Conservation (phyloP, 768 basidiomycete species). For the Calocybe indica region DNA sequence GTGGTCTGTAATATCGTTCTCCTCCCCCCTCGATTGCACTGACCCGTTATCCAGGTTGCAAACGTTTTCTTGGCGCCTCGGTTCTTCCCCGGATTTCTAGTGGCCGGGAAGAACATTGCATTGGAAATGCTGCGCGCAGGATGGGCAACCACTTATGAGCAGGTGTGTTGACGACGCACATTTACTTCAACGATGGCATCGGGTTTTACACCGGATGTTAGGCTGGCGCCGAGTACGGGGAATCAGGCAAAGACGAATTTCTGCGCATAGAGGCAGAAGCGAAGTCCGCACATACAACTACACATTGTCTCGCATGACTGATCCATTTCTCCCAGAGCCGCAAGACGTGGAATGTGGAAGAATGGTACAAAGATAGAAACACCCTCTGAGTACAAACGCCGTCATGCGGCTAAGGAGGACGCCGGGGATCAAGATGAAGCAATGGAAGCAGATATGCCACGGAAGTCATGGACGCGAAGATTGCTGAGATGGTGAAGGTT, state of each 20-base stretch:
- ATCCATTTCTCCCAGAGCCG: slow-evolving; percentile 33
- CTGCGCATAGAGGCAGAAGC: slow-evolving; percentile 58
- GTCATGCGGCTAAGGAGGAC: slow-evolving; percentile 29
- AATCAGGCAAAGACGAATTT: slow-evolving; percentile 58
- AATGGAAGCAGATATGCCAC: too few relatives aligned
- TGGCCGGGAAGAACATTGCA: slow-evolving; percentile 43
- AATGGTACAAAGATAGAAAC: slow-evolving; percentile 49
- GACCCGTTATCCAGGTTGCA: slow-evolving; percentile 46
- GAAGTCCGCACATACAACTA: slow-evolving; percentile 37
- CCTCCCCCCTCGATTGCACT: not conserved
- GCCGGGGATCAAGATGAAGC: too few relatives aligned
- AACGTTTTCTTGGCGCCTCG: slow-evolving; percentile 50
- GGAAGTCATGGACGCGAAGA: too few relatives aligned
- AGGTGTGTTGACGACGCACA: slow-evolving; percentile 22
- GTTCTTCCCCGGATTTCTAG: slow-evolving; percentile 45
- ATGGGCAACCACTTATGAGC: slow-evolving; percentile 70
- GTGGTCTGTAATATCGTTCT: slow-evolving; percentile 44
- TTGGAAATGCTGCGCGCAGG: slow-evolving; percentile 78
- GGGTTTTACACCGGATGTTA: slow-evolving; percentile 11
- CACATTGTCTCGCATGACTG: not conserved
- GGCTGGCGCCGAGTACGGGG: slow-evolving; percentile 75
- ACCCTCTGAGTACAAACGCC: slow-evolving; percentile 77
- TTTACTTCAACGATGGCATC: too few relatives aligned
- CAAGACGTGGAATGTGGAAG: slow-evolving; percentile 73
- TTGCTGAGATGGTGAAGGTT: too few relatives aligned